Evolutionary conservation across 345 rosid species (phyloP).

Genomic region (Hypericum androsaemum): DNA sequence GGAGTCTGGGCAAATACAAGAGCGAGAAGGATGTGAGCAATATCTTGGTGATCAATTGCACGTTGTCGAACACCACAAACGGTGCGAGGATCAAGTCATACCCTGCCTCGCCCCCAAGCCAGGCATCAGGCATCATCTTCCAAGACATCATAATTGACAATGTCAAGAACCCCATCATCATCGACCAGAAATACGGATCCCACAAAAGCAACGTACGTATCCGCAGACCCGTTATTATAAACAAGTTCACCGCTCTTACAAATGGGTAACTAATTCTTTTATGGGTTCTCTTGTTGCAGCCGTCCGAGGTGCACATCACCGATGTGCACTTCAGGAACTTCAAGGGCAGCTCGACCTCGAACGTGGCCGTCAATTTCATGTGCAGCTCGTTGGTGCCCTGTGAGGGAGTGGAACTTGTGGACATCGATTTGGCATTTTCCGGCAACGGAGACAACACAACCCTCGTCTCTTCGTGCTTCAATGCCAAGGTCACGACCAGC

Average conservation of each 20-base stretch:
- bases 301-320: slow-evolving; percentile 24
- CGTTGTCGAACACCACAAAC: slow-evolving; percentile 22
- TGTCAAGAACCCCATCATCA: slow-evolving; percentile 30
- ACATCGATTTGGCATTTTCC: slow-evolving; percentile 15
- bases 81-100: slow-evolving; percentile 36
- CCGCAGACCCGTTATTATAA: neutral
- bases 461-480: slow-evolving; percentile 9
- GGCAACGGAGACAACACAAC: neutral
- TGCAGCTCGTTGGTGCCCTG: slow-evolving; percentile 31
- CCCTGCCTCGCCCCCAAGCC: slow-evolving; percentile 8
- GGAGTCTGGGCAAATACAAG: slow-evolving; percentile 31
- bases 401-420: slow-evolving; percentile 15
- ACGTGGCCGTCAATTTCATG: slow-evolving; percentile 12
- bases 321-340: slow-evolving; percentile 29
- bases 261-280: neutral
- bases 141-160: slow-evolving; percentile 24
- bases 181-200: slow-evolving; percentile 32
- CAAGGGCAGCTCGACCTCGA: slow-evolving; percentile 25
- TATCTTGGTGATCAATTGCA: slow-evolving; percentile 25
- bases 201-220: neutral
- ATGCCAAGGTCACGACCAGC: slow-evolving; percentile 11
- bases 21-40: slow-evolving; percentile 25
- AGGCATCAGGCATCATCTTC: slow-evolving; percentile 24
- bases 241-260: neutral
- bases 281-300: slow-evolving; percentile 8